Evolutionary conservation across 192 early-diverging fungal genomes (phyloP).

Genomic region (Phlyctochytrium planicorne): DNA sequence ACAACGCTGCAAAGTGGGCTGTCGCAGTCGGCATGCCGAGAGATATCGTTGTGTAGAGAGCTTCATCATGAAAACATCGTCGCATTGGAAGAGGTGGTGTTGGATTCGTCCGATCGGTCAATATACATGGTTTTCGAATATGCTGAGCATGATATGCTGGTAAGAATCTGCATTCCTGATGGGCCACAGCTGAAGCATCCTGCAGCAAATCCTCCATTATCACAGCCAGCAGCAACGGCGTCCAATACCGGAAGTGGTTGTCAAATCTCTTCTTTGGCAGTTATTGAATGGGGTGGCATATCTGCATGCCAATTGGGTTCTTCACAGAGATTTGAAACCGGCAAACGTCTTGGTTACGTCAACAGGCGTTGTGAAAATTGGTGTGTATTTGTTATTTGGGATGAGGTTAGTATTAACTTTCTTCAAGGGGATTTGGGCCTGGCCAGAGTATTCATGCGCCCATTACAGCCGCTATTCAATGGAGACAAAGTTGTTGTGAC

Average conservation of each 20-base stretch:
- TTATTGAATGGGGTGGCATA: slow-evolving; percentile 53
- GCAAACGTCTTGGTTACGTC: slow-evolving; percentile 52
- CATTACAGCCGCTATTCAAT: slow-evolving; percentile 44
- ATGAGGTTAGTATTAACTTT: no score
- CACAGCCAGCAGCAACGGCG: slow-evolving; percentile 78
- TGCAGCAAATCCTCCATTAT: slow-evolving; percentile 85
- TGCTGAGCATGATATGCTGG: slow-evolving; percentile 90
- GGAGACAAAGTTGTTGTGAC: slow-evolving; percentile 59
- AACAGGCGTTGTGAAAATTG: slow-evolving; percentile 52
- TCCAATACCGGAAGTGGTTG: slow-evolving; percentile 72
- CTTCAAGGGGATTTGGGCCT: slow-evolving; percentile 40
- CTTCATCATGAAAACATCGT: slow-evolving; percentile 88
- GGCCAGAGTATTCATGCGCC: slow-evolving; percentile 45
- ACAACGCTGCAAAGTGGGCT: slow-evolving; percentile 70
- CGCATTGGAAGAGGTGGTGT: slow-evolving; percentile 74
- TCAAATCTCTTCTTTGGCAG: slow-evolving; percentile 57
- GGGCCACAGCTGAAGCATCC: slow-evolving; percentile 43
- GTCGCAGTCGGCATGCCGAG: slow-evolving; percentile 90
- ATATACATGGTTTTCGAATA: slow-evolving; percentile 98
- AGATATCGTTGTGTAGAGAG: slow-evolving; percentile 91
- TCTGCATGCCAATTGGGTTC: slow-evolving; percentile 55
- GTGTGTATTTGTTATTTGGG: no score
- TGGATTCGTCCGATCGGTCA: slow-evolving; percentile 78
- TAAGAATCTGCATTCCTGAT: slow-evolving; percentile 24
- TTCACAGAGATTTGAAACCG: slow-evolving; percentile 44